A percentile compares a stretch with the other conserved stretches of the same genome.
Conservation (phyloP, 129 eudicot species). For the sunflower (Helianthus annuus) region DNA sequence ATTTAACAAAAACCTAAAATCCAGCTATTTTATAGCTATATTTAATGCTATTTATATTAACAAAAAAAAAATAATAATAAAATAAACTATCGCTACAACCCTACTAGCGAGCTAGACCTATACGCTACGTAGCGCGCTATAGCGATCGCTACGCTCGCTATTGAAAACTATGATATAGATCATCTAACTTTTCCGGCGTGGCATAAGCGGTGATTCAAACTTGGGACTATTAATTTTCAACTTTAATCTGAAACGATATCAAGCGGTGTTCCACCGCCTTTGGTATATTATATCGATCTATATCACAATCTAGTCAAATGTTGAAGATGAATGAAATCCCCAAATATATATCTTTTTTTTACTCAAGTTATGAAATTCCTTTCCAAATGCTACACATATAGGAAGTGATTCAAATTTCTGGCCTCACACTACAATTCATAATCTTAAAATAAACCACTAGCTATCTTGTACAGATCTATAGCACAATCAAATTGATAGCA, state of each 20-base stretch:
- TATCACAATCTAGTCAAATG: background rate
- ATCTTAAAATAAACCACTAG: conserved; percentile 19
- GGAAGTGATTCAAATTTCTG: background rate
- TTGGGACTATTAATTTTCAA: background rate
- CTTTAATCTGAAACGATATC: background rate
- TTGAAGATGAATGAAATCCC: background rate
- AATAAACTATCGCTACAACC: too few relatives aligned
- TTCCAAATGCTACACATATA: background rate
- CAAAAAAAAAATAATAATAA: too few relatives aligned
- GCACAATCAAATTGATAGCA: conserved; percentile 8
- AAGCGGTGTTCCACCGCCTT: conserved; percentile 1
- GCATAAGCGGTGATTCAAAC: conserved; percentile 5
- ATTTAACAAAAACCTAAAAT: too few relatives aligned
- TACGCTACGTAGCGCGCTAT: too few relatives aligned
- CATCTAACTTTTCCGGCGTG: background rate
- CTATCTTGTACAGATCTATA: conserved; percentile 19
- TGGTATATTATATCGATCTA: conserved; percentile 6
- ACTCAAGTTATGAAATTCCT: background rate
- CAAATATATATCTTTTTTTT: background rate
- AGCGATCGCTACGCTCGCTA: too few relatives aligned
- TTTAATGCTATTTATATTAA: too few relatives aligned
- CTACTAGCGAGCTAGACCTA: too few relatives aligned
- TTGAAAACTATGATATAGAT: background rate
- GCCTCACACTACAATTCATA: background rate
- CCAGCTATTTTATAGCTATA: too few relatives aligned